Conservation (phyloP, 2,329 filamentous ascomycete species). For the Tolypocladium inflatum region DNA sequence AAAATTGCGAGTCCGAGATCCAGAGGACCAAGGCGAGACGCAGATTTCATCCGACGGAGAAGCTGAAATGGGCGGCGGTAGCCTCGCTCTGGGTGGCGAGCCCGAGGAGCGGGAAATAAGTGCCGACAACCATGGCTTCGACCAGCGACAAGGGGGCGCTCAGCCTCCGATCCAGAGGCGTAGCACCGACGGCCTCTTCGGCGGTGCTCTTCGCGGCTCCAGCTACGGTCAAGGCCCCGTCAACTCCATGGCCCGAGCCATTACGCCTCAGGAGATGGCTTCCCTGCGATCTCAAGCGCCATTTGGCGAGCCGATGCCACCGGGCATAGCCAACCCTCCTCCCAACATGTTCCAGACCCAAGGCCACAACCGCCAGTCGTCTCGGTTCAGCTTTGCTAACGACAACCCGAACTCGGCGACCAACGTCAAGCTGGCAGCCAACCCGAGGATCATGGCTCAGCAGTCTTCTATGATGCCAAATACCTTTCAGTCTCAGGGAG, state of each 20-base stretch:
- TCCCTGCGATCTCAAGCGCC: slow-evolving; percentile 53
- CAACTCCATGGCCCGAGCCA: slow-evolving; percentile 52
- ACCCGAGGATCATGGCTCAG: slow-evolving; percentile 72
- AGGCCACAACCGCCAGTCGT: slow-evolving; percentile 73
- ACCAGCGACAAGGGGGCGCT: slow-evolving; percentile 55
- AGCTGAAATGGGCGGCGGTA: slow-evolving; percentile 68
- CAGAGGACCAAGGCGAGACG: slow-evolving; percentile 36
- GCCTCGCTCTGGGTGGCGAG: slow-evolving; percentile 83
- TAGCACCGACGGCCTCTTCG: slow-evolving; percentile 43
- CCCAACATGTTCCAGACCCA: slow-evolving; percentile 42
- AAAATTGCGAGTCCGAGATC: slow-evolving; percentile 38
- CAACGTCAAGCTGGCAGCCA: slow-evolving; percentile 67
- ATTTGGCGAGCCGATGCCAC: slow-evolving; percentile 52
- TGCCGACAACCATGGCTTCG: slow-evolving; percentile 40
- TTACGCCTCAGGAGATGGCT: slow-evolving; percentile 70
- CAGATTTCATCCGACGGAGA: slow-evolving; percentile 57
- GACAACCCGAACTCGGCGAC: slow-evolving; percentile 45
- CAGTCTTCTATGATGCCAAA: slow-evolving; percentile 81
- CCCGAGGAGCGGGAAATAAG: slow-evolving; percentile 67
- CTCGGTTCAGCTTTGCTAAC: slow-evolving; percentile 79
- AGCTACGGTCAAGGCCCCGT: slow-evolving; percentile 38
- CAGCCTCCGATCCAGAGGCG: slow-evolving; percentile 70
- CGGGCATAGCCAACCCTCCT: slow-evolving; percentile 38
- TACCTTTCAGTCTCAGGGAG: slow-evolving; percentile 47
- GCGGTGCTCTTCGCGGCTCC: slow-evolving; percentile 36